Conservation (phyloP, 129 eudicot genomes). For the Smallanthus sonchifolius region DNA sequence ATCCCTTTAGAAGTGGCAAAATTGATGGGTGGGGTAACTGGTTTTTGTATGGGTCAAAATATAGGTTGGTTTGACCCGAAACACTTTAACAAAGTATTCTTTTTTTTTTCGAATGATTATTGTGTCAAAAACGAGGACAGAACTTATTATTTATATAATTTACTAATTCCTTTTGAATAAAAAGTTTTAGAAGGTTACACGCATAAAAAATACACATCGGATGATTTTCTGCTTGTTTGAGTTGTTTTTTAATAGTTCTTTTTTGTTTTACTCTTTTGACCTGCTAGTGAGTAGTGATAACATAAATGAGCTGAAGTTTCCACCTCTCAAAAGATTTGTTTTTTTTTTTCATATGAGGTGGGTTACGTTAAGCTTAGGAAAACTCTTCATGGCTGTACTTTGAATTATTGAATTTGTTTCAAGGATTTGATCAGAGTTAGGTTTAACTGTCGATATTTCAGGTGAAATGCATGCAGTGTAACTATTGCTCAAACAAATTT, state of each 20-base stretch:
- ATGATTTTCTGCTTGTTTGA: not conserved
- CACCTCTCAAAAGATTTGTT: not conserved
- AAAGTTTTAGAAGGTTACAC: not conserved
- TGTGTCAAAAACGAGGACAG: not conserved
- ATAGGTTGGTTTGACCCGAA: not conserved
- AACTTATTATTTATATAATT: not conserved
- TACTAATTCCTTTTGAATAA: not conserved
- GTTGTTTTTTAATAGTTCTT: not conserved
- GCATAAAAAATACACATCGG: not conserved
- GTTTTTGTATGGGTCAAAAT: not conserved
- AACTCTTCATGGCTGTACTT: not conserved
- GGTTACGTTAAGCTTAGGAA: not conserved
- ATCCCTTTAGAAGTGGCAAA: not conserved
- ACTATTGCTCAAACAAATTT: constrained; percentile 71
- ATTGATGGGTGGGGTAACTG: not conserved
- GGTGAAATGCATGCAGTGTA: constrained; percentile 98
- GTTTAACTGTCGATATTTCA: constrained; percentile 19
- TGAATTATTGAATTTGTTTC: not conserved
- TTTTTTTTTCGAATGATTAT: not conserved
- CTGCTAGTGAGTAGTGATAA: not conserved
- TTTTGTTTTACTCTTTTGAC: not conserved
- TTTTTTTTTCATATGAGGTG: not conserved
- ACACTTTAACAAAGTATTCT: not conserved
- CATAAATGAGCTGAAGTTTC: not conserved
- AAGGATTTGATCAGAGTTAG: not conserved